Conservation (phyloP, 768 basidiomycete genomes). For the Russula compacta region DNA sequence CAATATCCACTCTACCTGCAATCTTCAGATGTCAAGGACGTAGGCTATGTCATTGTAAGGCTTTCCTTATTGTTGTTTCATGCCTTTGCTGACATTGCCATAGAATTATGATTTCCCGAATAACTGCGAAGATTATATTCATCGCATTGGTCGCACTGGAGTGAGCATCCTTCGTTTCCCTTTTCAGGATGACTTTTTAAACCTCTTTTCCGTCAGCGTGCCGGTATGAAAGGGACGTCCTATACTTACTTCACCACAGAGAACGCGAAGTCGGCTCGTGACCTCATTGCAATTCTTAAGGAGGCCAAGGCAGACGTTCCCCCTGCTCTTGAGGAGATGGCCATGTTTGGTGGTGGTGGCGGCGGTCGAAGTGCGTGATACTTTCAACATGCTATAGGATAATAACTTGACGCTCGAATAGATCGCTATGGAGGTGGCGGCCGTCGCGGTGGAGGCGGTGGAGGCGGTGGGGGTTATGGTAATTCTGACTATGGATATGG, state of each 20-base stretch:
- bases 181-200: neutral
- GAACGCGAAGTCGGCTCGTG: conserved; percentile 89
- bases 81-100: neutral
- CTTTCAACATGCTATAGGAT: neutral
- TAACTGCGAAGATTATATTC: conserved; percentile 97
- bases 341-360: conserved; percentile 74
- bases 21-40: conserved; percentile 92
- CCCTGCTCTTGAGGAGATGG: conserved; percentile 90
- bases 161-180: conserved; percentile 33
- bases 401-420: conserved; percentile 25
- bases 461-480: conserved; percentile 30
- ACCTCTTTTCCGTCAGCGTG: conserved; percentile 45
- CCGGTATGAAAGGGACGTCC: conserved; percentile 83
- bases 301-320: conserved; percentile 85
- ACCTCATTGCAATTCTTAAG: conserved; percentile 74
- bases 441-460: conserved; percentile 38
- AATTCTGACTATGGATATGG: conserved; percentile 36
- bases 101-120: conserved; percentile 98
- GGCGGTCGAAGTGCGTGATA: conserved; percentile 54
- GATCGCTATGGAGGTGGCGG: conserved; percentile 51
- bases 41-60: conserved; percentile 89
- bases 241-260: conserved; percentile 98
- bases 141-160: conserved; percentile 97
- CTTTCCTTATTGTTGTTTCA: conserved; percentile 21
- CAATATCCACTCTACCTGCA: conserved; percentile 24